These are phyloP conservation scores for Ophiocordyceps camponoti-saundersi DNA, from an alignment of 2,329 filamentous ascomycete genomes.

Conservation along the genomic window DNA sequence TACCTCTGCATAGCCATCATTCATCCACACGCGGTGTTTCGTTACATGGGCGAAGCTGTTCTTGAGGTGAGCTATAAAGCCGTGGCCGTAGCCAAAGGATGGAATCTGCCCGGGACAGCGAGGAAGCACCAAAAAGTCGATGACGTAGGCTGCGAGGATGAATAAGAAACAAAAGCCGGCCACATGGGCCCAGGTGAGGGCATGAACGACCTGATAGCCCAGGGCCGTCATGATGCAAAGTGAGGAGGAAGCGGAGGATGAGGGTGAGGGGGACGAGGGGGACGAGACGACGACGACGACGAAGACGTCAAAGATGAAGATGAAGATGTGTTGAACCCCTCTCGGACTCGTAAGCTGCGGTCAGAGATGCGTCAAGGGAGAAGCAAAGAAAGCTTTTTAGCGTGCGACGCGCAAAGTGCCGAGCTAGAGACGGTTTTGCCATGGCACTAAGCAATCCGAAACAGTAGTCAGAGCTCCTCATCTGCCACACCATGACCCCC, in stretches of 20 bases:
- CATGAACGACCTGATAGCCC: slow-evolving; percentile 5
- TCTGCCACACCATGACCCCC: slow-evolving; percentile 15
- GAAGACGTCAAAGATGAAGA: no score
- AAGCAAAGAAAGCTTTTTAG: background rate
- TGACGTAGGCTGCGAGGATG: slow-evolving; percentile 18
- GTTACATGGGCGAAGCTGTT: slow-evolving; percentile 22
- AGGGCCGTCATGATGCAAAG: slow-evolving; percentile 1
- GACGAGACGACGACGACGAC: no score
- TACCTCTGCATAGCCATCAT: slow-evolving; percentile 25
- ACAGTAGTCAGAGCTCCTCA: slow-evolving; percentile 12
- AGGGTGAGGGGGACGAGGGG: no score
- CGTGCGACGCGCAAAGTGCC: background rate
- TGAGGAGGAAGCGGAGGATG: background rate
- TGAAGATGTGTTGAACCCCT: no score
- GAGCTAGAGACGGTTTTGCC: background rate
- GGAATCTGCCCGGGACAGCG: slow-evolving; percentile 22
- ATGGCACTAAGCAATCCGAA: background rate
- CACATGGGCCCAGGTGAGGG: slow-evolving; percentile 14
- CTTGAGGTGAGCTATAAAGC: slow-evolving; percentile 17
- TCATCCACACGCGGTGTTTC: slow-evolving; percentile 21
- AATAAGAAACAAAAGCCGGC: slow-evolving; percentile 13
- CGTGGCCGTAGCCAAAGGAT: slow-evolving; percentile 19
- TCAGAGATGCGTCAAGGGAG: background rate
- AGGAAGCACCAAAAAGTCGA: slow-evolving; percentile 21
- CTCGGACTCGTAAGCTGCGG: no score